Base-by-base conservation (phyloP, 768 basidiomycete species). In the Lactifluus echinatus region DNA sequence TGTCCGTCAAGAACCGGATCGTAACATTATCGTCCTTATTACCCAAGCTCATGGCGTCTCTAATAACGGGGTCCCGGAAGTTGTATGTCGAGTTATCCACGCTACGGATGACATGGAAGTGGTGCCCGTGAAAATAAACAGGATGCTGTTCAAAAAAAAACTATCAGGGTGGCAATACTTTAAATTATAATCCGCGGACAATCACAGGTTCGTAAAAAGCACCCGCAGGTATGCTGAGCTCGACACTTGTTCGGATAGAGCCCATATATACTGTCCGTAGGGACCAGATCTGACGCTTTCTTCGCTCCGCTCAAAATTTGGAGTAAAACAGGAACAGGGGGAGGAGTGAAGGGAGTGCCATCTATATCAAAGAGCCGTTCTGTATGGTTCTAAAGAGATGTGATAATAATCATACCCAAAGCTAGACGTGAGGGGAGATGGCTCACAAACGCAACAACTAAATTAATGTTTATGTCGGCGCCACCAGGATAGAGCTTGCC, bases 281-380 rank as follows among this genome's bases (percentile, higher is more conserved):
- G 83, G 31, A 83, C 66, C 17, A 85, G 70, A 0, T 78, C 71
- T 21, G 71, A 64, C 0, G 81, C 73, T 14, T 72, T 69, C 34
- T 68, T 68, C 4, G 76, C 75, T 0, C 83, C 83, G 47, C 78
- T 81, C 34, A 84, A 64, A 31, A 84, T 78, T 62, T 84, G 83
- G 8, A 83, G 73, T 19, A 84, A 73, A 14, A 81, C 74, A 0
- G 83, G 81, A 1, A 75, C 67, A 0, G 72, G 70, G 0, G 81
- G 80, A 1, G 72, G 66, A 4, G 64, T 48, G 63, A 70, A 81
- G 33, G 69, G 63, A 42, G 58, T 59, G 12, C 65, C 66, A 57
- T 77, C 76, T 50, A 76, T 63, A 2, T 53, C 56, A 62, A 73
- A 76, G 7, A 65, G 36, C 1, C 11, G 50, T 37, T 29, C n/a